Evolutionary conservation across 1,284 basidiomycete genomes (phyloP).

Genomic region (Cryptococcus wingfieldii): DNA sequence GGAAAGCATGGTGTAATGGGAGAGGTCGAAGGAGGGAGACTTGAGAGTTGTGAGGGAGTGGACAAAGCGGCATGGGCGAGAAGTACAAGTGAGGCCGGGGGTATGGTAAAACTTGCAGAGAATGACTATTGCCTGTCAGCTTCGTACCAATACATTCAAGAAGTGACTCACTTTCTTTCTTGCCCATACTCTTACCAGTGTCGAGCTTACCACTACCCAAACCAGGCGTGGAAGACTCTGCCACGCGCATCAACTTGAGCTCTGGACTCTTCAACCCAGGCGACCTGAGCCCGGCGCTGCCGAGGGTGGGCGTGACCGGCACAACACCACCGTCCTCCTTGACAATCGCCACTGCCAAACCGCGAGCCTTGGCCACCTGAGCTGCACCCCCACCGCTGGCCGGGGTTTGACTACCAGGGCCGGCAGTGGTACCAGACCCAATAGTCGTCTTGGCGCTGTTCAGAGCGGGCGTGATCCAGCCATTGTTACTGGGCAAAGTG

Average conservation of each 20-base stretch:
- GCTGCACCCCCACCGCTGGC: background rate
- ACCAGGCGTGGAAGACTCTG: background rate
- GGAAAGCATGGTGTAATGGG: slow-evolving; percentile 10
- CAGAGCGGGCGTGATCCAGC: slow-evolving; percentile 30
- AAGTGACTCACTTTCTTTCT: slow-evolving; percentile 27
- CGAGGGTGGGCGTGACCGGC: slow-evolving; percentile 28
- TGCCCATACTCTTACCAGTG: slow-evolving; percentile 7
- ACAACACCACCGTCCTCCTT: slow-evolving; percentile 25
- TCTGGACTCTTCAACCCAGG: slow-evolving; percentile 8
- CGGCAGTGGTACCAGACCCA: background rate
- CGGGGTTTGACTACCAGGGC: background rate
- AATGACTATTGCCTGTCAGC: slow-evolving; percentile 32
- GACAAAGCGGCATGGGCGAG: slow-evolving; percentile 49
- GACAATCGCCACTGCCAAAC: slow-evolving; percentile 38
- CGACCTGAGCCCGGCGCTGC: slow-evolving; percentile 6
- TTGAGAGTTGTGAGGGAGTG: slow-evolving; percentile 32
- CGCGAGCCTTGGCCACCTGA: slow-evolving; percentile 22
- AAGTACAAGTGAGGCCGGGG: slow-evolving; percentile 46
- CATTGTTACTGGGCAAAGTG: slow-evolving; percentile 8
- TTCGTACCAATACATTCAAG: background rate
- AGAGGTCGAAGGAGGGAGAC: slow-evolving; percentile 1
- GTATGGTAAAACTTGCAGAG: slow-evolving; percentile 49
- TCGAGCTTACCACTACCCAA: slow-evolving; percentile 6
- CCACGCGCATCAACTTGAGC: background rate
- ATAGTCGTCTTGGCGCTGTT: slow-evolving; percentile 4